phyloP scores from a whole-genome alignment of 257 asterid species.

The Solanum gandarillasii region DNA sequence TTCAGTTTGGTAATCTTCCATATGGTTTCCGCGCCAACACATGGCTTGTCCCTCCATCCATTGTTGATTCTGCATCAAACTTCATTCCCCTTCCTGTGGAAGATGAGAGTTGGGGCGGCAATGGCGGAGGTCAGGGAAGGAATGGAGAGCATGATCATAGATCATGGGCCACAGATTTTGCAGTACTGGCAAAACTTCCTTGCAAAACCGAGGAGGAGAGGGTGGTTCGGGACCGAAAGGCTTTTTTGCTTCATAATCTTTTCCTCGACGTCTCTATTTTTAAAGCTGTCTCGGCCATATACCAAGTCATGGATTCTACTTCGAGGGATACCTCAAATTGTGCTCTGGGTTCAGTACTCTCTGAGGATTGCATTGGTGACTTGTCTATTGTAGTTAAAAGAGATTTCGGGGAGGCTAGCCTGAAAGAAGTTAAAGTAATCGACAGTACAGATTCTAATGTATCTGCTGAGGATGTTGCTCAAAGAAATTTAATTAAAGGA shows the following conservation, averaged over 20 bases:
- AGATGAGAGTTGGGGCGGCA: slow-evolving; percentile 92
- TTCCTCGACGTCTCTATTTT: slow-evolving; percentile 75
- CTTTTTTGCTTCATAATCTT: slow-evolving; percentile 89
- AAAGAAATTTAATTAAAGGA: slow-evolving; percentile 79
- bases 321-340: slow-evolving; percentile 19
- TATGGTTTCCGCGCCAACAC: slow-evolving; percentile 96
- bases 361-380: slow-evolving; percentile 60
- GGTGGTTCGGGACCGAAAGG: slow-evolving; percentile 88
- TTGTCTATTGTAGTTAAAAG: slow-evolving; percentile 55
- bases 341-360: slow-evolving; percentile 48
- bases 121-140: slow-evolving; percentile 93
- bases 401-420: slow-evolving; percentile 54
- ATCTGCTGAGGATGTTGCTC: slow-evolving; percentile 50
- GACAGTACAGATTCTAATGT: slow-evolving; percentile 24
- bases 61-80: slow-evolving; percentile 37
- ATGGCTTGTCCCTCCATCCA: slow-evolving; percentile 84
- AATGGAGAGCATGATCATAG: slow-evolving; percentile 64
- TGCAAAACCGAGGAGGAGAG: slow-evolving; percentile 97
- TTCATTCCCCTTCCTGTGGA: slow-evolving; percentile 63
- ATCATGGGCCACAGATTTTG: slow-evolving; percentile 91
- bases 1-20: slow-evolving; percentile 98
- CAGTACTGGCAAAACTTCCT: slow-evolving; percentile 68
- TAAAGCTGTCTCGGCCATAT: slow-evolving; percentile 84
- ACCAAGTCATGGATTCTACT: slow-evolving; percentile 40
- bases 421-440: slow-evolving; percentile 44